Evolutionary conservation across 2,329 filamentous ascomycete species (phyloP).

Genomic region (Botrytis paeoniae): DNA sequence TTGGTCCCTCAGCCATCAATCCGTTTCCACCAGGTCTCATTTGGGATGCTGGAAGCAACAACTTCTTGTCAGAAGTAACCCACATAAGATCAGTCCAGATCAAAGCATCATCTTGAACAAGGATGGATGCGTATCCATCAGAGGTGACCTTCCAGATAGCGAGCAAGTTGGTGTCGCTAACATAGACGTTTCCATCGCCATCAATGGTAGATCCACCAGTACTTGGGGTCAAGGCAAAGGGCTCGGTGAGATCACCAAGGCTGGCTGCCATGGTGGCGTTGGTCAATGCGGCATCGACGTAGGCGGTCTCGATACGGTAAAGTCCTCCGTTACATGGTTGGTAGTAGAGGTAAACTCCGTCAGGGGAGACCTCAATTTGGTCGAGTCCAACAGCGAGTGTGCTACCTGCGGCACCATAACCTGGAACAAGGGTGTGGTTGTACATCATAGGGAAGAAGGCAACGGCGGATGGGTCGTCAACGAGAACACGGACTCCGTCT

Average conservation of each 20-base stretch:
- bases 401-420: conserved; percentile 25
- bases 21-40: conserved; percentile 23
- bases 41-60: conserved; percentile 25
- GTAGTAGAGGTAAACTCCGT: conserved; percentile 41
- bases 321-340: conserved; percentile 40
- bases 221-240: conserved; percentile 26
- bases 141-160: conserved; percentile 24
- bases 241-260: conserved; percentile 33
- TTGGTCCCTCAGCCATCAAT: conserved; percentile 22
- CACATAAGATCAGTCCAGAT: conserved; percentile 27
- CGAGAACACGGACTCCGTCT: conserved; percentile 34
- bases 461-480: conserved; percentile 31
- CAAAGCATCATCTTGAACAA: conserved; percentile 23
- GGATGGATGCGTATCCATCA: conserved; percentile 21
- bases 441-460: conserved; percentile 36
- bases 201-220: conserved; percentile 28
- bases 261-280: conserved; percentile 36
- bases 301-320: conserved; percentile 38
- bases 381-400: conserved; percentile 37
- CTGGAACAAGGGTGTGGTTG: conserved; percentile 34
- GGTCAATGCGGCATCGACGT: conserved; percentile 38
- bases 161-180: conserved; percentile 37
- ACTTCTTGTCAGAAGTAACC: conserved; percentile 23
- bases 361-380: conserved; percentile 42
- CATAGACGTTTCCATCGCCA: conserved; percentile 40